Evolutionary conservation across 2,329 filamentous ascomycete species (phyloP), one percentile per base, ranked within the genome.

Genomic region (Septoria petroselini): DNA sequence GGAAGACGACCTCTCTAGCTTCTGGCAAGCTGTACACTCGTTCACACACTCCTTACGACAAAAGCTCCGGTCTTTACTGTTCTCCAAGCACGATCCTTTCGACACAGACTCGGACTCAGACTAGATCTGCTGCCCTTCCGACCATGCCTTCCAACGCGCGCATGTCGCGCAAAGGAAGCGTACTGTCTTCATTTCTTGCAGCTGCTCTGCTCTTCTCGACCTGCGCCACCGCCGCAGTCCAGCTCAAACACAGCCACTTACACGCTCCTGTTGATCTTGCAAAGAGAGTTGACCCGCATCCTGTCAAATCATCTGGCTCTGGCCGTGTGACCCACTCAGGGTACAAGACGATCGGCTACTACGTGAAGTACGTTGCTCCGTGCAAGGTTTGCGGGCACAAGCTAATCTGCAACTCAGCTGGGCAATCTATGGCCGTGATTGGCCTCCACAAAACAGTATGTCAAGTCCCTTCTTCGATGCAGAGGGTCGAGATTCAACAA

Each of bases 301-400:
- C 23, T 27, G 23, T 27, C 23, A 27, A 27, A 9, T 25, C 19
- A 27, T 37, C 47, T 37, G 23, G 17, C 21, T 30, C 30, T 30
- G 58, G 59, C 19, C 41, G 47, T 18, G 39, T 45, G 17, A 37
- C 18, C 14, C 44, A 43, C 8, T 7, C 57, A n/a, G 79, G 78
- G 55, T 86, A 81, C 70, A 79, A 82, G 55, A 76, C 83, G 1
- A 83, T 90, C 17, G 84, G 80, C 29, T 89, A 88, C 71, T 89
- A 81, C 62, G 82, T 86, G 53, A 87, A 88, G 54, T 57, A 19
- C 49, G 50, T 38, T 23, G 14, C 23, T 5, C 5, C 5, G 9
- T 5, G 5, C 23, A 9, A 27, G 23, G 17, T 21, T 19, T 7
- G 2, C 9, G 21, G 19, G 21, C 18, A 30, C n/a, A 38, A 7